Evolutionary conservation across 2,329 filamentous ascomycete species (phyloP).

Genomic region (Pseudogymnoascus sp.): DNA sequence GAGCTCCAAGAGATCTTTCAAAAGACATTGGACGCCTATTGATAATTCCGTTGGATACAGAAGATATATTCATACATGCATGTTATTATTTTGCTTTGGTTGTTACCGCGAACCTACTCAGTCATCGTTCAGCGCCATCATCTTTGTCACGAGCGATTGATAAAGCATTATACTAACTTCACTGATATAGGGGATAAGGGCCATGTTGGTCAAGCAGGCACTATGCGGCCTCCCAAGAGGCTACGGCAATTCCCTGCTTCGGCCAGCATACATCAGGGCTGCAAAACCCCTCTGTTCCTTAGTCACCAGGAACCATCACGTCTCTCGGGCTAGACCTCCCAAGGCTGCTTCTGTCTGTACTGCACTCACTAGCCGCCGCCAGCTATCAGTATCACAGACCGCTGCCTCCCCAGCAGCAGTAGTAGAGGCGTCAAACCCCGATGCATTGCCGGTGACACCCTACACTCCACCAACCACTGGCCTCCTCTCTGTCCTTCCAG

Average conservation of each 20-base stretch:
- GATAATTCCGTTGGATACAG: background rate
- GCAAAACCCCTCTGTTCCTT: background rate
- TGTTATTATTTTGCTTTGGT: background rate
- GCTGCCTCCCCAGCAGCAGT: background rate
- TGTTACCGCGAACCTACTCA: background rate
- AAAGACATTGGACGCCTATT: background rate
- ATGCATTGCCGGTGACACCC: background rate
- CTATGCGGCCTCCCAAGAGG: background rate
- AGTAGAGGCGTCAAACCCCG: background rate
- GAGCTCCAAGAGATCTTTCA: background rate
- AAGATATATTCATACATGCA: background rate
- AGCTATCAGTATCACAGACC: background rate
- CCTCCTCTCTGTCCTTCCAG: slow-evolving; percentile 59
- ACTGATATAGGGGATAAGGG: background rate
- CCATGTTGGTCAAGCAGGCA: slow-evolving; percentile 7
- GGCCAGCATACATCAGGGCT: background rate
- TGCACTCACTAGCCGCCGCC: background rate
- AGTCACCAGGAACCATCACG: background rate
- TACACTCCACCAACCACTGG: slow-evolving; percentile 66
- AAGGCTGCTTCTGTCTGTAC: background rate
- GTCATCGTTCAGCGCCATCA: background rate
- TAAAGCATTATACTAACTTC: background rate
- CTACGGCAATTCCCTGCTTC: background rate
- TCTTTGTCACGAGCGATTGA: background rate
- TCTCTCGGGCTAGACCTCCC: background rate